A percentile compares a stretch with the other conserved stretches of the same genome.
phyloP scores from a whole-genome alignment of 1,284 basidiomycete genomes.

The Cryptococcus depauperatus region DNA sequence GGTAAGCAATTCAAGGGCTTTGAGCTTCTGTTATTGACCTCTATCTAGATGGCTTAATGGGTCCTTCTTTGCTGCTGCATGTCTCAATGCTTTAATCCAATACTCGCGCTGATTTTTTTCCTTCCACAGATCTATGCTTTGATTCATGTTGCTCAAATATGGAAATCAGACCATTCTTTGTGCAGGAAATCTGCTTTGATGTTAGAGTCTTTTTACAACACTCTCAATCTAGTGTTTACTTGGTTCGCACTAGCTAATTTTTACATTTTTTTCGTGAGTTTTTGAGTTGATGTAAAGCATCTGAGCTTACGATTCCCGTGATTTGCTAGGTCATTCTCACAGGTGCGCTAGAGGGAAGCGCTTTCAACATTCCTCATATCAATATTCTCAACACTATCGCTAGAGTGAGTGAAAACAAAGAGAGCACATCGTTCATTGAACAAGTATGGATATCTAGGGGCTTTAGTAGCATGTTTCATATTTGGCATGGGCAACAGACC shows the following conservation, averaged over 20 bases:
- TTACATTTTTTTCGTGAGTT: slow-evolving; percentile 67
- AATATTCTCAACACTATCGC: slow-evolving; percentile 68
- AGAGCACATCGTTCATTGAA: slow-evolving; percentile 10
- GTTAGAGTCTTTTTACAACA: slow-evolving; percentile 44
- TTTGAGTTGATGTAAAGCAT: neutral
- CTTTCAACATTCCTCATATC: slow-evolving; percentile 63
- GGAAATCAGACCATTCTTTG: neutral
- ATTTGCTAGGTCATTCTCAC: slow-evolving; percentile 79
- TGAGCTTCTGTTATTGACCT: neutral
- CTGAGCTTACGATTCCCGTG: too few relatives aligned
- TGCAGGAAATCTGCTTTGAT: neutral
- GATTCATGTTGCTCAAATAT: slow-evolving; percentile 90
- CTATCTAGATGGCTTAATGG: slow-evolving; percentile 76
- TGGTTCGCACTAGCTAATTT: slow-evolving; percentile 89
- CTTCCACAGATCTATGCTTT: slow-evolving; percentile 66
- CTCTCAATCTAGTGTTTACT: slow-evolving; percentile 80
- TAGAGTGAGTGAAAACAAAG: slow-evolving; percentile 59
- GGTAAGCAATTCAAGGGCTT: slow-evolving; percentile 33
- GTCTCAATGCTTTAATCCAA: slow-evolving; percentile 52
- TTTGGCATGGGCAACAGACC: slow-evolving; percentile 97
- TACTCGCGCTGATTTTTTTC: neutral
- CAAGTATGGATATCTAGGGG: slow-evolving; percentile 80
- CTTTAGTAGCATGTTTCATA: slow-evolving; percentile 80
- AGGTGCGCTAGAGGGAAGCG: slow-evolving; percentile 69
- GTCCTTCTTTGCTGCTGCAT: slow-evolving; percentile 90